A percentile compares a stretch with the other conserved stretches of the same genome.
phyloP scores from a whole-genome alignment of 176 grass and related monocot genomes.

The Musa beccarii region DNA sequence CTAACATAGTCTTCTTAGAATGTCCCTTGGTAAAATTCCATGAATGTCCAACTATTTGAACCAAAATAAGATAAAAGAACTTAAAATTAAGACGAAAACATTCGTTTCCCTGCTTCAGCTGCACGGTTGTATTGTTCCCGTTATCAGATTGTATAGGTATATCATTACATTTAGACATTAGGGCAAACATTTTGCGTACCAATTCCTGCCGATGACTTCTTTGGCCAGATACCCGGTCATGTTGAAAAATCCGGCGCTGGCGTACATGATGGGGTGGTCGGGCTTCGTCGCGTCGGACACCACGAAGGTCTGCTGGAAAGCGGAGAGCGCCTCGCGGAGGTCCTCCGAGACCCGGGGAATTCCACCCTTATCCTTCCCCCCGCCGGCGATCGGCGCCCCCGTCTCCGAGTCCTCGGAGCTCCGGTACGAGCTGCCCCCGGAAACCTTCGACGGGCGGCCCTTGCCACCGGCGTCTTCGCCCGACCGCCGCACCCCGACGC shows the following conservation, averaged over 20 bases:
- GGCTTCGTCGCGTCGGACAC: constrained; percentile 91
- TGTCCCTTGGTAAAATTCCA: not conserved
- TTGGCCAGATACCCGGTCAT: constrained; percentile 70
- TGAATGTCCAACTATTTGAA: not conserved
- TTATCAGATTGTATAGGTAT: not conserved
- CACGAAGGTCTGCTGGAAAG: constrained; percentile 89
- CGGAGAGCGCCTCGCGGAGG: constrained; percentile 69
- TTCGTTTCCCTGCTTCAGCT: no score
- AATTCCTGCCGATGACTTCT: constrained; percentile 78
- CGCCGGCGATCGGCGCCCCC: constrained; percentile 1
- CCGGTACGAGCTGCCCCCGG: not conserved
- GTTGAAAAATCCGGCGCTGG: constrained; percentile 78
- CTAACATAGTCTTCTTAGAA: not conserved
- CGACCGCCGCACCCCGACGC: constrained; percentile 46
- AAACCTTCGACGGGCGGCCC: not conserved
- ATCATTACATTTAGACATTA: not conserved
- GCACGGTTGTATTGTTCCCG: not conserved
- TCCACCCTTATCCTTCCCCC: constrained; percentile 6
- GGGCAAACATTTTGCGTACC: constrained; percentile 20
- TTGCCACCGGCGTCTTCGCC: constrained; percentile 6
- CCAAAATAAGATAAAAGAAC: not conserved
- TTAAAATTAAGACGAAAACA: no score
- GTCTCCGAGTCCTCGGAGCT: constrained; percentile 22
- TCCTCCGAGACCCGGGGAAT: constrained; percentile 83
- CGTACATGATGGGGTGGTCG: constrained; percentile 78